Percentiles rank a stretch among this genome's conserved stretches.
phyloP scores from a whole-genome alignment of 306 rosid genomes.

The Carpinus viminea region DNA sequence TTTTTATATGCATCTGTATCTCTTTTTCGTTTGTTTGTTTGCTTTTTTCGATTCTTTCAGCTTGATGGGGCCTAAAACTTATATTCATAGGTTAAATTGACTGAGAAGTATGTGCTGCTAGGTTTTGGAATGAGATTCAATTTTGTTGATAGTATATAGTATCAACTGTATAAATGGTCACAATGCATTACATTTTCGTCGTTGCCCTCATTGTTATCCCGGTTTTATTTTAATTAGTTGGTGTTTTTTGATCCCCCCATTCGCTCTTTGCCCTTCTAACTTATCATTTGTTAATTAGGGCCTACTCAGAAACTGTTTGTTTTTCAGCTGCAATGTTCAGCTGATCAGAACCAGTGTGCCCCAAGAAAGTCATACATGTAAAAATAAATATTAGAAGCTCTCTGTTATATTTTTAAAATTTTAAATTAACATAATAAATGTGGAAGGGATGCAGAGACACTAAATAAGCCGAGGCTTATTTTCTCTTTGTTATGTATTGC shows the following conservation, averaged over 20 bases:
- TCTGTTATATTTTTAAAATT: background rate
- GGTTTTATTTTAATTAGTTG: background rate
- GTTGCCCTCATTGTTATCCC: background rate
- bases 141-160: background rate
- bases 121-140: background rate
- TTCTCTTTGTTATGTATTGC: background rate
- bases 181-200: background rate
- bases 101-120: background rate
- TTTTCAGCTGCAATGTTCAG: background rate
- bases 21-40: background rate
- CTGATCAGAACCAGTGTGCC: background rate
- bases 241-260: background rate
- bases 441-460: background rate
- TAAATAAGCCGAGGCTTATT: background rate
- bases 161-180: background rate
- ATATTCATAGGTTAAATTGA: background rate
- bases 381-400: background rate
- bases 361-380: background rate
- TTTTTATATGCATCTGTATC: background rate
- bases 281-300: slow-evolving; percentile 10
- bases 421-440: background rate
- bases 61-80: background rate
- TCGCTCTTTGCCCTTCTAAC: background rate
- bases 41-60: background rate
- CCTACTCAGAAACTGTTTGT: background rate